Conservation (phyloP, 768 basidiomycete genomes). For the Lentinus tigrinus region DNA sequence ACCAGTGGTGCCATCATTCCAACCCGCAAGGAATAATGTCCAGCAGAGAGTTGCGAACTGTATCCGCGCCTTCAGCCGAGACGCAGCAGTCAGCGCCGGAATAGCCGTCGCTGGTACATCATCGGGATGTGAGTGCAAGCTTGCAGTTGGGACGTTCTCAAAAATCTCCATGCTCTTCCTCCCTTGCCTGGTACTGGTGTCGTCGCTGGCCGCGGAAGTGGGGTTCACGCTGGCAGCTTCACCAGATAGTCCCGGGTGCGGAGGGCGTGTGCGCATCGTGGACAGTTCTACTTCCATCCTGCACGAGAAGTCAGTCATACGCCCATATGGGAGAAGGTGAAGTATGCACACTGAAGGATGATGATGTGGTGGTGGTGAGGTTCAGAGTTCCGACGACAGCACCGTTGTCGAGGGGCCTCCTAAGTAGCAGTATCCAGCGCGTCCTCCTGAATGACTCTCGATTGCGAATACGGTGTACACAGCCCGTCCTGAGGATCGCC, state of each 20-base stretch:
- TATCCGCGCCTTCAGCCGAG: conserved; percentile 26
- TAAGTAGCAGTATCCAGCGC: too few species aligned
- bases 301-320: not conserved
- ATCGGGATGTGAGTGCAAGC: not conserved
- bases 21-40: conserved; percentile 62
- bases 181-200: not conserved
- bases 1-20: conserved; percentile 77
- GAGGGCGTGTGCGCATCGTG: conserved; percentile 11
- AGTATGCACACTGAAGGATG: too few species aligned
- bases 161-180: conserved; percentile 10
- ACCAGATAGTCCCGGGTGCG: conserved; percentile 3
- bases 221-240: not conserved
- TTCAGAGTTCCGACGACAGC: too few species aligned
- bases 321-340: too few species aligned
- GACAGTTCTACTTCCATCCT: conserved; percentile 11
- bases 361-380: too few species aligned
- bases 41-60: conserved; percentile 59
- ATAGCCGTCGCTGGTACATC: conserved; percentile 4
- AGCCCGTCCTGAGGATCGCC: too few species aligned
- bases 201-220: conserved; percentile 2
- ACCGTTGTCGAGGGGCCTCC: too few species aligned
- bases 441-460: too few species aligned
- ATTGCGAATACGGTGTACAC: too few species aligned
- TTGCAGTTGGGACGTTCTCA: not conserved
- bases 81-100: conserved; percentile 11